Base-by-base conservation (phyloP, 2,329 filamentous ascomycete species). In the Colletotrichum sp. region DNA sequence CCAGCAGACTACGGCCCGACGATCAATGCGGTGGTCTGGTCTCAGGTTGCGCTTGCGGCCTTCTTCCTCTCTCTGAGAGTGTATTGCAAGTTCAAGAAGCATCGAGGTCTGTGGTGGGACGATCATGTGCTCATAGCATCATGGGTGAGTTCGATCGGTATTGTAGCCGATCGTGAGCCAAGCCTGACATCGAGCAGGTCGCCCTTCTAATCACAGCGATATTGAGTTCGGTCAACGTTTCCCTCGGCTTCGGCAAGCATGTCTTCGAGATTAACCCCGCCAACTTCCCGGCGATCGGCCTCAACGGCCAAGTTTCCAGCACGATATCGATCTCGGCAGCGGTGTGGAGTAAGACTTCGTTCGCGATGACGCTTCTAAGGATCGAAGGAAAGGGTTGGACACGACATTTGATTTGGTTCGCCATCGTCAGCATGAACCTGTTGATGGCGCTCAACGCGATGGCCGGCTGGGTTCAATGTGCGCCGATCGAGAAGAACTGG, bases 291-390 rank as follows among this genome's bases (percentile, higher is more conserved):
- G 9, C 24, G 24, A 62, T 74, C 6, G 61, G 71, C n/a, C 71
- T 80, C 34, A 73, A 78, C 24, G 80, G 80, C 32, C 81, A 82
- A 32, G 69, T 83, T 5, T 78, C 79, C 5, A 81, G 79, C 4
- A 70, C 78, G 6, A 82, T 82, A 58, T 83, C 82, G 10, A 81
- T 85, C n/a, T 76, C 82, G 18, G 81, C 84, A 2, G 84, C 84
- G 6, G 79, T 83, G 1, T 80, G 79, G 69, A 84, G 83, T 75
- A 86, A 86, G 73, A 83, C 84, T 0, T 85, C 84, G 0, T 84
- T 86, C 70, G 83, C 82, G 12, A 78, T 85, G n/a, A 85, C 84
- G 0, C 75, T 85, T 4, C 78, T 85, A 26, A 79, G 83, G 5
- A 80, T 85, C 36, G 77, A 79, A 5, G 59, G 71, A 76, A 81